Evolutionary conservation across 495 filamentous ascomycete species (phyloP).

Genomic region (Podospora anserina): DNA sequence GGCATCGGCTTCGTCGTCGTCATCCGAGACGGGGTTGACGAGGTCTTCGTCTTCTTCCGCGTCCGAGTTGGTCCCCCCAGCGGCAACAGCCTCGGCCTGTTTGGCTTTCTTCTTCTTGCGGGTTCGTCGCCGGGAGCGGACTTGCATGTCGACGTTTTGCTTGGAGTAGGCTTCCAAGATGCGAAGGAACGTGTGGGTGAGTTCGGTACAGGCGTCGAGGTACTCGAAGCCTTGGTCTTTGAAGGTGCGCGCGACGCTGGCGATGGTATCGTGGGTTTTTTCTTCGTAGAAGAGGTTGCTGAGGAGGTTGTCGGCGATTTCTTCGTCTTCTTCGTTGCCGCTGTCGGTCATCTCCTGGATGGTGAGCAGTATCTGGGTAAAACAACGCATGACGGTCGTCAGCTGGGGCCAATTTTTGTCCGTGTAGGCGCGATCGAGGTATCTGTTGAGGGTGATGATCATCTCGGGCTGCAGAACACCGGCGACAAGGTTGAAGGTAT

Average conservation of each 20-base stretch:
- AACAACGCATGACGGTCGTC: conserved; percentile 85
- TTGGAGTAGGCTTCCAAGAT: conserved; percentile 93
- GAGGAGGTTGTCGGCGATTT: conserved; percentile 96
- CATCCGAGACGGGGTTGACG: conserved; percentile 63
- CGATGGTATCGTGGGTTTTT: conserved; percentile 80
- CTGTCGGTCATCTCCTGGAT: conserved; percentile 91
- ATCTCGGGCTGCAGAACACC: conserved; percentile 88
- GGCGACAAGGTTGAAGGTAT: conserved; percentile 82
- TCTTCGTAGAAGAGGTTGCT: conserved; percentile 98
- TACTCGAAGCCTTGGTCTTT: conserved; percentile 94
- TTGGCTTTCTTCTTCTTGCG: conserved; percentile 64
- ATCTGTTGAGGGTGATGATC: conserved; percentile 79
- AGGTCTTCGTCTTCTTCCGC: conserved; percentile 41
- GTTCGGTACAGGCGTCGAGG: conserved; percentile 86
- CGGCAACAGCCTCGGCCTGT: conserved; percentile 4
- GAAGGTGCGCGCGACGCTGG: conserved; percentile 73
- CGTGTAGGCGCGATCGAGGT: conserved; percentile 74
- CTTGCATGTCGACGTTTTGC: conserved; percentile 88
- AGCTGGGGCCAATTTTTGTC: conserved; percentile 83
- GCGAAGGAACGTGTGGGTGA: conserved; percentile 84
- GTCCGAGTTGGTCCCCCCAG: conserved; percentile 31
- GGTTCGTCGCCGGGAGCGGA: conserved; percentile 71
- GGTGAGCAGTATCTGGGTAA: conserved; percentile 82
- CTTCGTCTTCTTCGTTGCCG: conserved; percentile 84
- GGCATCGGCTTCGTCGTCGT: conserved; percentile 82